A percentile compares a stretch with the other conserved stretches of the same genome.
These are phyloP conservation scores for Lipomyces lipofer DNA, from an alignment of 805 yeast species.

Conservation along the genomic window DNA sequence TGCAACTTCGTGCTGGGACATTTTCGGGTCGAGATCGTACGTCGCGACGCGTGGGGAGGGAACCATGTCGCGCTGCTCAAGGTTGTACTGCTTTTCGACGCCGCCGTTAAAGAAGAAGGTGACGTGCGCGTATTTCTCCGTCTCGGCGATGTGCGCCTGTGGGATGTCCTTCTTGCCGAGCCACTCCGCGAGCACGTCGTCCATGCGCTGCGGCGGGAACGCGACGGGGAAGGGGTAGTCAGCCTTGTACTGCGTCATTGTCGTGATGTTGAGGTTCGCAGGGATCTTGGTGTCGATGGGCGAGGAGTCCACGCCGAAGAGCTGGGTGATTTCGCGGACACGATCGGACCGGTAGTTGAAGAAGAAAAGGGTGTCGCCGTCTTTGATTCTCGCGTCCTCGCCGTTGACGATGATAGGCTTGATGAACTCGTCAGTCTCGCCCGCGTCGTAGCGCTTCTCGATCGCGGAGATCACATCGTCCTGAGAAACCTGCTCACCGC, in stretches of 20 bases:
- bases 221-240: slow-evolving; percentile 33
- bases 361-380: slow-evolving; percentile 30
- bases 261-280: slow-evolving; percentile 28
- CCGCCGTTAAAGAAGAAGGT: slow-evolving; percentile 35
- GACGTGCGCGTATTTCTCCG: slow-evolving; percentile 35
- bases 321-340: slow-evolving; percentile 34
- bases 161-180: slow-evolving; percentile 30
- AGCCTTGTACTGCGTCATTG: slow-evolving; percentile 35
- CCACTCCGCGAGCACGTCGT: slow-evolving; percentile 34
- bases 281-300: slow-evolving; percentile 33
- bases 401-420: slow-evolving; percentile 31
- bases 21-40: slow-evolving; percentile 30
- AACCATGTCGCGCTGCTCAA: slow-evolving; percentile 32
- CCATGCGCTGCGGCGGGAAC: slow-evolving; percentile 34
- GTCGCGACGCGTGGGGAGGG: slow-evolving; percentile 34
- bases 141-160: slow-evolving; percentile 33
- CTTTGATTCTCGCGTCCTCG: slow-evolving; percentile 30
- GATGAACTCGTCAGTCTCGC: slow-evolving; percentile 33
- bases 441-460: slow-evolving; percentile 28
- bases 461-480: slow-evolving; percentile 22
- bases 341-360: slow-evolving; percentile 35
- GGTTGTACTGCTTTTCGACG: slow-evolving; percentile 32
- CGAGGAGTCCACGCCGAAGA: slow-evolving; percentile 34
- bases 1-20: slow-evolving; percentile 34
- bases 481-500: slow-evolving; percentile 23